These are phyloP conservation scores for Dictyostelium purpureum DNA, from an alignment of 78 protist species.

Conservation along the genomic window DNA sequence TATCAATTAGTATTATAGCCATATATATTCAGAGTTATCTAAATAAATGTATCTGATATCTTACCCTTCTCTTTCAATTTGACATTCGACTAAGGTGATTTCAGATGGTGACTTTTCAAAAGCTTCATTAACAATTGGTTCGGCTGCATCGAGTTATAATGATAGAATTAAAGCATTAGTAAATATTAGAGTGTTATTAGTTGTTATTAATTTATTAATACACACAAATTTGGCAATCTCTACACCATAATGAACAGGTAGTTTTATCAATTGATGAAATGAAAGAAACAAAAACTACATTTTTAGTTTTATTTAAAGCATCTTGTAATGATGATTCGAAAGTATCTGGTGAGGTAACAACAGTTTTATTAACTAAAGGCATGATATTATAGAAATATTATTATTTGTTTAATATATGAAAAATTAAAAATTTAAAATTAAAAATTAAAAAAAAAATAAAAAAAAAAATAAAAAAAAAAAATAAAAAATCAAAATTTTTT, in stretches of 20 bases:
- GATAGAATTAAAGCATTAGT: background rate
- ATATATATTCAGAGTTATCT: background rate
- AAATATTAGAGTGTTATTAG: background rate
- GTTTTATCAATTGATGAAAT: constrained; percentile 28
- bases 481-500: too few species aligned
- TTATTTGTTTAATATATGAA: too few species aligned
- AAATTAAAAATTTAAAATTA: too few species aligned
- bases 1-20: background rate
- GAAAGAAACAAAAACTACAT: constrained; percentile 36
- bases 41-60: background rate
- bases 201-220: background rate
- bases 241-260: constrained; percentile 45
- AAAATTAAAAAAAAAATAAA: too few species aligned
- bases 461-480: too few species aligned
- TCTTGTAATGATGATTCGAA: constrained; percentile 11
- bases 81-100: constrained; percentile 22
- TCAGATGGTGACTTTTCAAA: background rate
- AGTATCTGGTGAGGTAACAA: constrained; percentile 13
- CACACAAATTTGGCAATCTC: constrained; percentile 65
- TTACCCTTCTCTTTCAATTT: constrained; percentile 69
- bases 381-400: background rate
- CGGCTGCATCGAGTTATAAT: background rate
- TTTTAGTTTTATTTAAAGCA: background rate
- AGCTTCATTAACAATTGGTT: constrained; percentile 41
- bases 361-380: background rate